Evolutionary conservation across 2,329 filamentous ascomycete genomes (phyloP), one percentile per base, ranked within the genome.

Genomic region (Xylariaceae sp.): DNA sequence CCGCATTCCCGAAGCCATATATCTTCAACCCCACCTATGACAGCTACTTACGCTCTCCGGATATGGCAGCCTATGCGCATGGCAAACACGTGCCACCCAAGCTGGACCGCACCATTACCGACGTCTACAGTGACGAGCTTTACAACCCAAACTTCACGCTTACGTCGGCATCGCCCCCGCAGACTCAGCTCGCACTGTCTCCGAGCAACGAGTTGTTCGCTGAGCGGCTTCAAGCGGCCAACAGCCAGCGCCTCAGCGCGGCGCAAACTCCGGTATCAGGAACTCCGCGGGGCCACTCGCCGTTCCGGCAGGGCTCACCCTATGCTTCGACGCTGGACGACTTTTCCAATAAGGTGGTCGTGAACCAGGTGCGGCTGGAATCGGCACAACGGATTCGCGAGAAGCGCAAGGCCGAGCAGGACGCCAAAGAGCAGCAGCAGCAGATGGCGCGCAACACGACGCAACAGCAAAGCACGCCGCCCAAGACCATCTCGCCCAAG

Each of bases 401-500:
- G 52, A 70, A 77, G 44, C 65, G 64, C 37, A 78, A 79, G 50
- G 68, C 71, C 5, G 70, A 76, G 47, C 72, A 74, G 26, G 77
- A 80, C 38, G 70, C 70, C 0, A 61, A 62, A 33, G 53, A 61
- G 8, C 43, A 64, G 13, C 63, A 61, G 26, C 59, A 66, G 14
- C 63, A 68, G 22, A 50, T 68, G 41, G 43, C 56, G 36, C 51
- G 61, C 43, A 47, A 52, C 46, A 45, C 61, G 18, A 58, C 40
- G 7, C 48, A 61, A 22, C 46, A 70, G 29, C 63, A 67, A 1
- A 57, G 68, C 5, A 71, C 70, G 0, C n/a, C n/a, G n/a, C 70
- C 81, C n/a, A 85, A 86, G 59, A 94, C 90, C 0, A 94, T 98
- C 29, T 96, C 90, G 2, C 92, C 90, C 16, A 93, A 94, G 61